Evolutionary conservation across 129 eudicot species (phyloP).

Genomic region (Lactuca sativa): DNA sequence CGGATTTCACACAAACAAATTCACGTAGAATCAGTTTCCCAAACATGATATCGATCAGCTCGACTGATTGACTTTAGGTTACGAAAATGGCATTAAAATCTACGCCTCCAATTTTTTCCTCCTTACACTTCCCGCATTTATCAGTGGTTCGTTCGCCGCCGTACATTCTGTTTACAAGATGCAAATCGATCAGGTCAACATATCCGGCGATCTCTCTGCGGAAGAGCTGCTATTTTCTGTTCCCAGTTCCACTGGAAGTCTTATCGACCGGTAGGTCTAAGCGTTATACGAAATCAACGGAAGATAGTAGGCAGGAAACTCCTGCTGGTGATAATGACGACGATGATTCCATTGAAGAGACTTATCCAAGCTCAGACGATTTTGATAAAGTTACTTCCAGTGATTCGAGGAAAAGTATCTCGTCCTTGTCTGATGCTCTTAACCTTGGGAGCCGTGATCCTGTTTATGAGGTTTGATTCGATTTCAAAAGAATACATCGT

Average conservation of each 20-base stretch:
- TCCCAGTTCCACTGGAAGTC: slow-evolving; percentile 25
- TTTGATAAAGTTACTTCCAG: slow-evolving; percentile 29
- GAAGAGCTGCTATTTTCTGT: slow-evolving; percentile 35
- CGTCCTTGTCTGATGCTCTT: slow-evolving; percentile 46
- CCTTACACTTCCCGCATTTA: slow-evolving; percentile 42
- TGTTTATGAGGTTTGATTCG: slow-evolving; percentile 69
- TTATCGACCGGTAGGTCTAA: slow-evolving; percentile 28
- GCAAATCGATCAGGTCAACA: slow-evolving; percentile 34
- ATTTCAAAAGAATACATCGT: slow-evolving; percentile 7
- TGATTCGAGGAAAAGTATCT: slow-evolving; percentile 34
- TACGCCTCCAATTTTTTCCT: slow-evolving; percentile 26
- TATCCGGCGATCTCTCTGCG: slow-evolving; percentile 33
- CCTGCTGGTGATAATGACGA: slow-evolving; percentile 30
- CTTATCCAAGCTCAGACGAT: slow-evolving; percentile 28
- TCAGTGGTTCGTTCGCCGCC: slow-evolving; percentile 38
- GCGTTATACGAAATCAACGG: slow-evolving; percentile 52
- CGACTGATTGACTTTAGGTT: slow-evolving; percentile 16
- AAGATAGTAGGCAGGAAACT: slow-evolving; percentile 40
- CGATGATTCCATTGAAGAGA: slow-evolving; percentile 23
- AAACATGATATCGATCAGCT: slow-evolving; percentile 19
- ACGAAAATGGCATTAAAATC: slow-evolving; percentile 39
- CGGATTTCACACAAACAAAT: slow-evolving; percentile 3
- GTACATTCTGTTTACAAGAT: slow-evolving; percentile 27
- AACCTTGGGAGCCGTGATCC: slow-evolving; percentile 85
- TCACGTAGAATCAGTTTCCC: slow-evolving; percentile 4